Conservation (phyloP, 306 rosid species). For the Ormosia emarginata region DNA sequence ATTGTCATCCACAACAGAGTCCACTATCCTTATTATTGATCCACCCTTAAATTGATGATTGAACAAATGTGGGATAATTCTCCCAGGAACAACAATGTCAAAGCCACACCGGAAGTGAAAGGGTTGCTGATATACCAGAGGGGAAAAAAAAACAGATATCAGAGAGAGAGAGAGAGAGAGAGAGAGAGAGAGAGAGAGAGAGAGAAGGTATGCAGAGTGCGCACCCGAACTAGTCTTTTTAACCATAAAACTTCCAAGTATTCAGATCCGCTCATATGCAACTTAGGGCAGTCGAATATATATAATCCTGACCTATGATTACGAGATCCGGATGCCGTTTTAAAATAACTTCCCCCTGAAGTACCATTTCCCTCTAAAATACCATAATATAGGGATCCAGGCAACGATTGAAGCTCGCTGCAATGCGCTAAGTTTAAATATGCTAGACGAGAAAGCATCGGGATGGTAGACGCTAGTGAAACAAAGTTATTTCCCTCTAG, state of each 20-base stretch:
- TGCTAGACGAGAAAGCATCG: background rate
- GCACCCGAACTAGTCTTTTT: background rate
- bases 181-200: too few relatives aligned
- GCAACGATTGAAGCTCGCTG: background rate
- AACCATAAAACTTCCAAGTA: background rate
- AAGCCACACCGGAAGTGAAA: constrained; percentile 16
- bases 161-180: background rate
- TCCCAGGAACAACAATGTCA: background rate
- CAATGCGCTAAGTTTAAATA: constrained; percentile 5
- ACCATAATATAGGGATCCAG: too few relatives aligned
- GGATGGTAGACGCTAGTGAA: background rate
- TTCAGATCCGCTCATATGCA: too few relatives aligned
- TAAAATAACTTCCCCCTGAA: background rate
- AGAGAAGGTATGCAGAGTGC: background rate
- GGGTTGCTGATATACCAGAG: background rate
- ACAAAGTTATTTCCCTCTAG: background rate
- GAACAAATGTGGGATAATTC: background rate
- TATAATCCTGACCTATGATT: constrained; percentile 3
- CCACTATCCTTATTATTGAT: background rate
- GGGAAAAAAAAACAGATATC: background rate
- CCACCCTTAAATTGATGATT: background rate
- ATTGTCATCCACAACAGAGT: background rate
- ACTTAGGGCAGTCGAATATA: background rate
- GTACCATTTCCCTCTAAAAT: too few relatives aligned
- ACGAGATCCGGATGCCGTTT: background rate